These are phyloP conservation scores for Rhynchospora pubera DNA, from an alignment of 176 grass and related monocot genomes.

Conservation along the genomic window DNA sequence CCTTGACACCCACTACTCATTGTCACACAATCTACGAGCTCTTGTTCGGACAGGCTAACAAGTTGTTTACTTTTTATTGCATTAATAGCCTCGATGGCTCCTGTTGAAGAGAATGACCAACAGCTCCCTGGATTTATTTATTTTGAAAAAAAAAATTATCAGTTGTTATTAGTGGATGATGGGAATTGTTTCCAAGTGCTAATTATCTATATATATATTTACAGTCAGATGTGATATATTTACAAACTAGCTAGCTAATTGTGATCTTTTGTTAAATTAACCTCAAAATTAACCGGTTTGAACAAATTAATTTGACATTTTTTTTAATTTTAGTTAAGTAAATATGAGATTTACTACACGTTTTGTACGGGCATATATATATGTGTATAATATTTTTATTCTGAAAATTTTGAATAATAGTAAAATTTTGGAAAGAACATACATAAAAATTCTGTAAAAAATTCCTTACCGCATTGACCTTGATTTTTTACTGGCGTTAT, in stretches of 20 bases:
- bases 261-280: too few species aligned
- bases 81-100: constrained; percentile 42
- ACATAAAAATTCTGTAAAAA: not conserved
- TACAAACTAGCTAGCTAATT: too few species aligned
- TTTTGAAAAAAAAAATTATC: too few species aligned
- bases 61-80: constrained; percentile 30
- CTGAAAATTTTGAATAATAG: not conserved
- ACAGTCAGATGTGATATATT: too few species aligned
- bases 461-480: constrained; percentile 27
- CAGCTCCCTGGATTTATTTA: constrained; percentile 24
- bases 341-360: not conserved
- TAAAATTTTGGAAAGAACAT: not conserved
- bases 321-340: not conserved
- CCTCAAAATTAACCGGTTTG: too few species aligned
- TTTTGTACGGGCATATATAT: not conserved
- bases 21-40: constrained; percentile 36
- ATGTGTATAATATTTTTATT: not conserved
- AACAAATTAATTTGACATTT: not conserved
- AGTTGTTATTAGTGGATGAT: too few species aligned
- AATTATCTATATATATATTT: too few species aligned
- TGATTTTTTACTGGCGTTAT: constrained; percentile 23
- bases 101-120: constrained; percentile 35
- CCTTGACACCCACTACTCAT: constrained; percentile 25
- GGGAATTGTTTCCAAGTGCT: too few species aligned
- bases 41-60: constrained; percentile 41